phyloP scores from a whole-genome alignment of 495 filamentous ascomycete genomes.

The Lentithecium fluviatile region DNA sequence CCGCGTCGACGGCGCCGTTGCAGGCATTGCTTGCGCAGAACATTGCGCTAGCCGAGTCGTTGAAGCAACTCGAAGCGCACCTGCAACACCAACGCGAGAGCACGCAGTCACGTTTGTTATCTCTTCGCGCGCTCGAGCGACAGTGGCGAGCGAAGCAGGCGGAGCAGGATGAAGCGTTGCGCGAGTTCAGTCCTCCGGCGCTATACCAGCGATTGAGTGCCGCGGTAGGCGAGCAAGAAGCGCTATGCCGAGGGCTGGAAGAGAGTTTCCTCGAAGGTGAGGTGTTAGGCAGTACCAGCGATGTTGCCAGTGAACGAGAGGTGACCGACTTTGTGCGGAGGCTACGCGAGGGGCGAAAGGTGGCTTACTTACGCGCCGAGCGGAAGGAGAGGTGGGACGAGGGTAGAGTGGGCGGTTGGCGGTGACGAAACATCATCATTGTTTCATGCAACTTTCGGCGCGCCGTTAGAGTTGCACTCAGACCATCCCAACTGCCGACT shows the following conservation, averaged over 20 bases:
- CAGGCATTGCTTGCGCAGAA: slow-evolving; percentile 64
- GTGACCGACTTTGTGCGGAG: slow-evolving; percentile 77
- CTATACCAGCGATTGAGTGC: slow-evolving; percentile 77
- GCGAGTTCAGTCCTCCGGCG: slow-evolving; percentile 78
- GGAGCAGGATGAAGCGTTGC: slow-evolving; percentile 81
- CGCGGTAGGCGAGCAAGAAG: slow-evolving; percentile 77
- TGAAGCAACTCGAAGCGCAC: slow-evolving; percentile 57
- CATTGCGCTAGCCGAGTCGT: slow-evolving; percentile 61
- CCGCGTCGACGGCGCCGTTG: slow-evolving; percentile 55
- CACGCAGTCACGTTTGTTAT: slow-evolving; percentile 77
- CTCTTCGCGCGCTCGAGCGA: slow-evolving; percentile 81
- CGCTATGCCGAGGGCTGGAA: slow-evolving; percentile 75
- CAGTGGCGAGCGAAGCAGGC: slow-evolving; percentile 84
- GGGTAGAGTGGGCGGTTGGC: slow-evolving; percentile 88
- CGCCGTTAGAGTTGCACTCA: too few relatives aligned
- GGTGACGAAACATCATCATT: slow-evolving; percentile 50
- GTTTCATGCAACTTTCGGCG: too few relatives aligned
- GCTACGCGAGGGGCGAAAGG: slow-evolving; percentile 71
- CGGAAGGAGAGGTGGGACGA: slow-evolving; percentile 92
- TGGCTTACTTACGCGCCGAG: slow-evolving; percentile 73
- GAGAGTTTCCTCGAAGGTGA: slow-evolving; percentile 79
- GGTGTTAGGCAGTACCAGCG: slow-evolving; percentile 49
- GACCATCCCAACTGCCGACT: neutral
- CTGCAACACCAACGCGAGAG: slow-evolving; percentile 61
- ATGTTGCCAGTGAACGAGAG: slow-evolving; percentile 69